Evolutionary conservation across 495 filamentous ascomycete species (phyloP).

Genomic region (Astrothelium macrocarpum): DNA sequence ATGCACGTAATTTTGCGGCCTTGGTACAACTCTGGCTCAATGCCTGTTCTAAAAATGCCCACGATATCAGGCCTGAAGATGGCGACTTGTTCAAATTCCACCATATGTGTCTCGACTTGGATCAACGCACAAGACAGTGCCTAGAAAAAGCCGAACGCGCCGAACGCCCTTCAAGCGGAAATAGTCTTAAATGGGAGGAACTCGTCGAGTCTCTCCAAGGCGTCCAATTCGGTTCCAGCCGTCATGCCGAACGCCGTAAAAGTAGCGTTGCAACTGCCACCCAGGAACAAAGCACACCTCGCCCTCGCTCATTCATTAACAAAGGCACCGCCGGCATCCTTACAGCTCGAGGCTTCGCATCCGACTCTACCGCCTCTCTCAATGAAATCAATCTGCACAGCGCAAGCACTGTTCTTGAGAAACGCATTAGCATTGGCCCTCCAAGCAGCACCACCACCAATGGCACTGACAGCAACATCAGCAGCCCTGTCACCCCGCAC

Average conservation of each 20-base stretch:
- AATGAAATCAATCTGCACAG: not conserved
- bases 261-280: conserved; percentile 8
- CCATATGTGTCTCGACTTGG: conserved; percentile 57
- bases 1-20: conserved; percentile 78
- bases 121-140: conserved; percentile 64
- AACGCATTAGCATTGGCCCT: not conserved
- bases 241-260: conserved; percentile 10
- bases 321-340: not conserved
- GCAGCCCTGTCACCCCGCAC: conserved; percentile 4
- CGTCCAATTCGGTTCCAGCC: conserved; percentile 35
- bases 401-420: not conserved
- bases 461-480: conserved; percentile 1
- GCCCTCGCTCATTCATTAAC: conserved; percentile 7
- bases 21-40: conserved; percentile 78
- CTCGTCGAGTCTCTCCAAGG: conserved; percentile 43
- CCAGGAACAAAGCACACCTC: conserved; percentile 7
- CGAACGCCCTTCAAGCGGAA: conserved; percentile 49
- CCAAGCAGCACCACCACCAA: not conserved
- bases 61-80: conserved; percentile 40
- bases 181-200: conserved; percentile 62
- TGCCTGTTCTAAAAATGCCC: conserved; percentile 34
- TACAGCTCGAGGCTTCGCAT: not conserved
- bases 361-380: conserved; percentile 3
- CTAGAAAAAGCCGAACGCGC: conserved; percentile 61
- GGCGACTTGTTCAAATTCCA: conserved; percentile 67